Conservation (phyloP, 345 rosid species). For the Rhizophora apiculata region DNA sequence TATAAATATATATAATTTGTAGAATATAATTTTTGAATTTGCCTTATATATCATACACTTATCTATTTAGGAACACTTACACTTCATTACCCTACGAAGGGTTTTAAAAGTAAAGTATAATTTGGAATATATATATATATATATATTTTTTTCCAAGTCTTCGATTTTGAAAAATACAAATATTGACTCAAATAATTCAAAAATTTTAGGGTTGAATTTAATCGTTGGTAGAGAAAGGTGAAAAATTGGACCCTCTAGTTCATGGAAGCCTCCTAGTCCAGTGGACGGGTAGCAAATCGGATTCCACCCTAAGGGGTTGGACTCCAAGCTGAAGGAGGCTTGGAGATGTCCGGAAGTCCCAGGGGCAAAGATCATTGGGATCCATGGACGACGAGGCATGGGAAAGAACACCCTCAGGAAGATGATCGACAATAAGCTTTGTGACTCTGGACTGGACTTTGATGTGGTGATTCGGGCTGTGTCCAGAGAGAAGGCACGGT, state of each 20-base stretch:
- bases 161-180: no score
- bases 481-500: constrained; percentile 1
- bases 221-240: background rate
- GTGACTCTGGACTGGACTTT: background rate
- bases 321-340: background rate
- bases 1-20: no score
- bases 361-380: background rate
- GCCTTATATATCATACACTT: no score
- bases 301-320: background rate
- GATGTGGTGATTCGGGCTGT: background rate
- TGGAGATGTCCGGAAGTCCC: background rate
- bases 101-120: no score
- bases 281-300: background rate
- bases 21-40: no score
- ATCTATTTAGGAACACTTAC: no score
- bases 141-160: no score
- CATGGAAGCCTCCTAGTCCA: background rate
- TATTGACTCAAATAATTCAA: no score
- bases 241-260: background rate
- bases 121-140: no score
- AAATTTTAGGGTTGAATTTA: no score
- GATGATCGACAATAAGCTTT: constrained; percentile 3
- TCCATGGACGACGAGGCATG: background rate
- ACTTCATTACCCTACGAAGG: no score
- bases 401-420: constrained; percentile 17